Percentiles rank a stretch among this genome's conserved stretches.
Evolutionary conservation across 495 filamentous ascomycete genomes (phyloP).

Genomic region (Aspergillus saccharolyticus): DNA sequence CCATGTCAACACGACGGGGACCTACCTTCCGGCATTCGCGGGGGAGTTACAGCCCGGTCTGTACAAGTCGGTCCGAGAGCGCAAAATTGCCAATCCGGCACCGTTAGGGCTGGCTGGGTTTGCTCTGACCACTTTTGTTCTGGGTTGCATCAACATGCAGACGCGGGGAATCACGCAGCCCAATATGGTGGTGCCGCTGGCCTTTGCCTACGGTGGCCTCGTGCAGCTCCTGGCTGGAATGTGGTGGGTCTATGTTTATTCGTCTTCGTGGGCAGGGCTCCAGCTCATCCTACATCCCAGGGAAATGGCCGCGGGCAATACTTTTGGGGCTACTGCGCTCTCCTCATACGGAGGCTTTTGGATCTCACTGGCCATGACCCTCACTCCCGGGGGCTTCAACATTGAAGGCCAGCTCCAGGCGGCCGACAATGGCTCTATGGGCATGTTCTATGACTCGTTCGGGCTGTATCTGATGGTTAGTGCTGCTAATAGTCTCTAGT

Average conservation of each 20-base stretch:
- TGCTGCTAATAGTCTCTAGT: neutral
- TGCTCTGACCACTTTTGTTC: conserved; percentile 83
- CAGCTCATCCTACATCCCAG: conserved; percentile 33
- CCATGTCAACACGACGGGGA: conserved; percentile 55
- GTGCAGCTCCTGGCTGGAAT: conserved; percentile 85
- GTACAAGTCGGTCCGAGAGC: conserved; percentile 58
- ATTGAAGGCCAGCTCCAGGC: conserved; percentile 40
- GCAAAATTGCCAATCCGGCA: conserved; percentile 75
- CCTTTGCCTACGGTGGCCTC: conserved; percentile 70
- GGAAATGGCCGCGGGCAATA: conserved; percentile 94
- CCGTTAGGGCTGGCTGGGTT: conserved; percentile 76
- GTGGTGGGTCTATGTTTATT: conserved; percentile 61
- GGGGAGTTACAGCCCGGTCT: conserved; percentile 88
- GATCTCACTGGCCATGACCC: conserved; percentile 77
- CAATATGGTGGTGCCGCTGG: conserved; percentile 58
- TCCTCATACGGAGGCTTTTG: conserved; percentile 95
- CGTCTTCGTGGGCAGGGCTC: neutral
- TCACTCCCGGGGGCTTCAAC: conserved; percentile 67
- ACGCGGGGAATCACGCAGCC: conserved; percentile 51
- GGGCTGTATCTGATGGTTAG: conserved; percentile 71
- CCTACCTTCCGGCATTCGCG: conserved; percentile 71
- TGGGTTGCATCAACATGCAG: conserved; percentile 69
- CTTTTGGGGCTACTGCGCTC: conserved; percentile 91
- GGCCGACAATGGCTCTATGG: conserved; percentile 38
- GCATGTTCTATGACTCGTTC: conserved; percentile 58